These are phyloP conservation scores for Lenzites betulinus DNA, from an alignment of 768 basidiomycete genomes.

Conservation along the genomic window DNA sequence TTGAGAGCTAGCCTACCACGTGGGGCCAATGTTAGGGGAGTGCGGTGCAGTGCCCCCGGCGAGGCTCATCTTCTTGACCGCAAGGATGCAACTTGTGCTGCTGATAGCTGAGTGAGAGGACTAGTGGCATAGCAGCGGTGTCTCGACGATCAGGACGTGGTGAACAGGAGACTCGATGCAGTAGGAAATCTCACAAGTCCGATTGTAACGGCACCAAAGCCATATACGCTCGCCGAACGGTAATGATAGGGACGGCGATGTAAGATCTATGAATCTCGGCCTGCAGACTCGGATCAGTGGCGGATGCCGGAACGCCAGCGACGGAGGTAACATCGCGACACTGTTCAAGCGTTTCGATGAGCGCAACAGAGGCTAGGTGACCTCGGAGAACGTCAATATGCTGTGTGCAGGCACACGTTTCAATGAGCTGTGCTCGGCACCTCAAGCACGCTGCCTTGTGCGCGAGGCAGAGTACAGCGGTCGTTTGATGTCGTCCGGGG, in stretches of 20 bases:
- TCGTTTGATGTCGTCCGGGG: not conserved
- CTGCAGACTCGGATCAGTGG: not conserved
- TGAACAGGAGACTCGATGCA: no score
- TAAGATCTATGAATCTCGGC: not conserved
- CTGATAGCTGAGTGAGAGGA: no score
- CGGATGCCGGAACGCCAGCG: not conserved
- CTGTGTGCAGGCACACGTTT: not conserved
- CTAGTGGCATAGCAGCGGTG: no score
- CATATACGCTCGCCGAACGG: no score
- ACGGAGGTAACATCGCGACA: not conserved
- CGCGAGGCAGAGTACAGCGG: not conserved
- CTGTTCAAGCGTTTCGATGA: not conserved
- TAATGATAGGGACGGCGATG: not conserved
- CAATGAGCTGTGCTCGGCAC: not conserved
- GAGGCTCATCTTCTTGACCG: no score
- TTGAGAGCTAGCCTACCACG: not conserved
- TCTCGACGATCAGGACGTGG: no score
- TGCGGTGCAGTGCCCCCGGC: no score
- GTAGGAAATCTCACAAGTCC: no score
- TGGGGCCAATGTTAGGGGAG: not conserved
- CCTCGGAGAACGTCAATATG: not conserved
- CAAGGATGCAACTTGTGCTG: no score
- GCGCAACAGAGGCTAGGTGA: not conserved
- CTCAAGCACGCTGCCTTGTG: not conserved
- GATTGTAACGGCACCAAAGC: no score